Conservation (phyloP, 257 asterid genomes). For the Solanum chmielewskii region DNA sequence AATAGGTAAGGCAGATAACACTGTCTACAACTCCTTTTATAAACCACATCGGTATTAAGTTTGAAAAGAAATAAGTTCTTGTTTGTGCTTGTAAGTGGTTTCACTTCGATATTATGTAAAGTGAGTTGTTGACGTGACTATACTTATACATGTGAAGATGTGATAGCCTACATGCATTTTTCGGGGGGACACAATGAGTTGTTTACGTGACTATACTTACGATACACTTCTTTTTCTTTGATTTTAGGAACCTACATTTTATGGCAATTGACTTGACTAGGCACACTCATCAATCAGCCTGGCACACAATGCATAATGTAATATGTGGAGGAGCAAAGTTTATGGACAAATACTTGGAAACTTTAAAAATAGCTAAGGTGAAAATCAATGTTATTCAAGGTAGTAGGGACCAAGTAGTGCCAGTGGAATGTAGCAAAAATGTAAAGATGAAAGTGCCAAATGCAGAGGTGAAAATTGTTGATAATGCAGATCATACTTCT, state of each 20-base stretch:
- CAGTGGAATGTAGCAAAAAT: conserved; percentile 46
- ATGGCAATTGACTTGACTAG: conserved; percentile 28
- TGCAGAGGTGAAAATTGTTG: conserved; percentile 30
- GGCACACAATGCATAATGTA: conserved; percentile 86
- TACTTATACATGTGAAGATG: neutral
- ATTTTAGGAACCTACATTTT: conserved; percentile 43
- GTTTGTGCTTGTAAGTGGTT: neutral
- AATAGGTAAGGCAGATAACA: conserved; percentile 22
- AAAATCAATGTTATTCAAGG: conserved; percentile 53
- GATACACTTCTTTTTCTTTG: neutral
- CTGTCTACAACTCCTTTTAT: neutral
- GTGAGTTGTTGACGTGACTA: neutral
- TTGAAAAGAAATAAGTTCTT: neutral
- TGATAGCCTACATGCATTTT: neutral
- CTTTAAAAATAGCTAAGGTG: conserved; percentile 19
- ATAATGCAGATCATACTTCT: conserved; percentile 40
- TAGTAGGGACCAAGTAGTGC: conserved; percentile 50
- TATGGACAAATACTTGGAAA: conserved; percentile 48
- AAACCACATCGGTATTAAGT: neutral
- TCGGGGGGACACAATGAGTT: neutral
- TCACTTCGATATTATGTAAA: neutral
- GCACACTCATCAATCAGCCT: conserved; percentile 83
- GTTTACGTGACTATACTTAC: neutral
- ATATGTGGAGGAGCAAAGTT: conserved; percentile 62
- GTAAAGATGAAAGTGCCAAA: conserved; percentile 43